Evolutionary conservation across 1,284 basidiomycete genomes (phyloP), one percentile per base, ranked within the genome.

Genomic region (Fistulinella staudtii): DNA sequence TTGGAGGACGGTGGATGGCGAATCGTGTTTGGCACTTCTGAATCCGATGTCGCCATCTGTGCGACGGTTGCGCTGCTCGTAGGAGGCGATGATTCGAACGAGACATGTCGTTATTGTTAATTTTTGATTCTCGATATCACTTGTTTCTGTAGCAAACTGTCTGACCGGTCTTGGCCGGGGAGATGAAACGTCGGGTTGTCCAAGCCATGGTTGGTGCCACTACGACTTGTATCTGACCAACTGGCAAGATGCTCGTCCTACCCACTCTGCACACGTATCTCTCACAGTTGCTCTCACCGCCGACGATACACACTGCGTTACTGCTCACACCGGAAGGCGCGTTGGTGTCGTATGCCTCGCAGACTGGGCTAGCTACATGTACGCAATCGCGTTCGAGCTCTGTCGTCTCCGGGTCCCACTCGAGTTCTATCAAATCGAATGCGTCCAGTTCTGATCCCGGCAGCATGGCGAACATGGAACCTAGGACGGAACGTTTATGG

Each of bases 331-430:
- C 61, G 4, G 55, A 64, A 24, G 64, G 61, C 13, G 60, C 63
- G 14, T 17, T 66, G 42, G 65, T 66, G 33, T 66, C 62, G 11
- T 64, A 58, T 48, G 63, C 63, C 8, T 56, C 52, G n/a, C 59
- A 35, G 18, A 47, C n/a, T 37, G 47, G 47, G 27, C 21, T 13
- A 43, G 27, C n/a, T n/a, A 11, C 18, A 22, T 4, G 15, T 31
- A 13, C 37, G 25, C 51, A 36, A 29, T 15, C 46, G n/a, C 42
- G 47, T 36, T 31, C 51, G 10, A 38, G 38, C 9, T 25, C 24
- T 11, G 24, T 25, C 24, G 11, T 25, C 24, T 25, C 24, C 6
- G 24, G 24, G 24, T 39, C 60, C 17, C 54, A 57, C 21, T 45
- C 59, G n/a, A 25, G 25, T 21, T 50, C 54, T n/a, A n/a, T n/a